A percentile compares a stretch with the other conserved stretches of the same genome.
These are phyloP conservation scores for Sanghuangporus baumii DNA, from an alignment of 1,284 basidiomycete genomes.

Conservation along the genomic window DNA sequence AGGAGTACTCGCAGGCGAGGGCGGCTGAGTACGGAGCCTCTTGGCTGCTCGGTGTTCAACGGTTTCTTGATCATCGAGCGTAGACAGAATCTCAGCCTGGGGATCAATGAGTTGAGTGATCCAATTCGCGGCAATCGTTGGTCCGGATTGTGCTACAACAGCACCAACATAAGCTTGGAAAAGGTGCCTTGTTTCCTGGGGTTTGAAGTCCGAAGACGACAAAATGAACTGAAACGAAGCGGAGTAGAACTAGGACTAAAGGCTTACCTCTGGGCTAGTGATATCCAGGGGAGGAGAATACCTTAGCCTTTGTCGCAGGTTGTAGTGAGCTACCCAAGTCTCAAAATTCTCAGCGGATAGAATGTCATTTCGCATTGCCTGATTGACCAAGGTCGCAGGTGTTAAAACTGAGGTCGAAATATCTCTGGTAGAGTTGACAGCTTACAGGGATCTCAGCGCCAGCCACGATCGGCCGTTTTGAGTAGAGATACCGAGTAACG, in stretches of 20 bases:
- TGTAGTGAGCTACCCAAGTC: conserved; percentile 54
- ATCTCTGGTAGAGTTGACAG: background rate
- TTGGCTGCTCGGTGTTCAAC: conserved; percentile 2
- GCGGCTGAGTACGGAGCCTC: background rate
- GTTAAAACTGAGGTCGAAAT: background rate
- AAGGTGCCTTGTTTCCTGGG: conserved; percentile 50
- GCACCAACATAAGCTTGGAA: conserved; percentile 67
- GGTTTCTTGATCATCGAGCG: background rate
- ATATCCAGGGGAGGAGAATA: conserved; percentile 42
- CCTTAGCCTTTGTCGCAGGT: conserved; percentile 50
- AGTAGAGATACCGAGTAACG: conserved; percentile 46
- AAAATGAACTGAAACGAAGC: conserved; percentile 1
- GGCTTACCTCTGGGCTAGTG: conserved; percentile 42
- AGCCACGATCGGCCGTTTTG: conserved; percentile 45
- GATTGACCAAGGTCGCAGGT: conserved; percentile 19
- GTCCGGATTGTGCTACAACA: conserved; percentile 51
- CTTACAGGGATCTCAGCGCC: conserved; percentile 44
- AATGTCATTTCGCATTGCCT: conserved; percentile 32
- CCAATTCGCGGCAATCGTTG: conserved; percentile 50
- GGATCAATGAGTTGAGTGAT: conserved; percentile 46
- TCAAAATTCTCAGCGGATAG: conserved; percentile 44
- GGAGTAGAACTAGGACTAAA: background rate
- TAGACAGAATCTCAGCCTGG: conserved; percentile 25
- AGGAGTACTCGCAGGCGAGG: background rate
- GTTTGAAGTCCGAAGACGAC: background rate